Evolutionary conservation across 179 eudicot species (phyloP), one percentile per base, ranked within the genome.

Genomic region (Camellia oleifera): DNA sequence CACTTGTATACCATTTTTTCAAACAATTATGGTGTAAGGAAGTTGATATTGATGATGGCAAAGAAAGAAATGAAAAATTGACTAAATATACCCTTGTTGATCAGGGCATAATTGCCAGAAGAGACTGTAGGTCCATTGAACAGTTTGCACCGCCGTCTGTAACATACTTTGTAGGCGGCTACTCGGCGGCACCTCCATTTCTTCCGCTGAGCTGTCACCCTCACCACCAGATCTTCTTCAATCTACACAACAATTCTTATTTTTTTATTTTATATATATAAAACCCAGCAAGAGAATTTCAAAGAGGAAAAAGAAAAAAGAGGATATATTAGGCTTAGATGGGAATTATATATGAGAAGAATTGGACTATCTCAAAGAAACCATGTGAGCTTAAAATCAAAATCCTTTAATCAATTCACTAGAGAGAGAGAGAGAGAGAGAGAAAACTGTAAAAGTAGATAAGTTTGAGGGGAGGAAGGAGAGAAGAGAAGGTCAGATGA

Each of bases 71-170:
- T 32, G 40, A 32, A 48, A 7, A 4, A 4, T 48, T 48, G 5
- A 48, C 5, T 48, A 57, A 57, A 5, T 40, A 12, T 89, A 94
- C 98, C 95, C 89, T 88, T 94, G 88, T 79, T 89, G 90, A 32
- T 32, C 40, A 10, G 97, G 95, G 76, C 91, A 92, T 17, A 86
- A 81, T 67, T 88, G 88, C 98, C 98, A 94, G 85, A 92, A 94
- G 77, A 94, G 87, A 78, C 87, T 86, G 72, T 94, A 94, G 2
- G 97, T 94, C 98, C 98, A 94, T 15, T 87, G 88, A 64, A 92
- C 87, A 5, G 89, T 69, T 78, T 92, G 90, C 26, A 90, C 97
- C 5, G 92, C 89, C 52, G 89, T 82, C 76, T 91, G 92, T 80
- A 94, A 76, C 90, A 89, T 86, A 23, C 80, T 84, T 50, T 91